Conservation (phyloP, 1,139 yeast species). For the Saccharomycopsis hybrid region DNA sequence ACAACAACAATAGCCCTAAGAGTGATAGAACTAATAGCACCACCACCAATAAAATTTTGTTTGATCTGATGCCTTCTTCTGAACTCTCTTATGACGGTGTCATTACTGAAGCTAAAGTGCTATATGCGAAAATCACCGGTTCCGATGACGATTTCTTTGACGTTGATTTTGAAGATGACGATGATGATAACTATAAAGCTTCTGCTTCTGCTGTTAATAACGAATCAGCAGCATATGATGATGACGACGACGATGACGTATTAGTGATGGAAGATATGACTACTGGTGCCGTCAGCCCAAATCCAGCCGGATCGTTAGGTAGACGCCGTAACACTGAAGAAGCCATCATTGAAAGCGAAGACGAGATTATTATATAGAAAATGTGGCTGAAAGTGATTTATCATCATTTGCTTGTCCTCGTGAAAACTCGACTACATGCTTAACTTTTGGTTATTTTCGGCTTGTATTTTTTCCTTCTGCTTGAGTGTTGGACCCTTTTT, state of each 20-base stretch:
- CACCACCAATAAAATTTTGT: too few relatives aligned
- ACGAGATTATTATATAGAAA: constrained; percentile 17
- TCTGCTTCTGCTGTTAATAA: background rate
- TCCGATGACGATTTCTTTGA: constrained; percentile 93
- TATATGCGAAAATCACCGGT: constrained; percentile 78
- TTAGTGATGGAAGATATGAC: constrained; percentile 17
- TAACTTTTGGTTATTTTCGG: too few relatives aligned
- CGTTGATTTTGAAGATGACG: constrained; percentile 94
- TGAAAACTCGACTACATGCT: too few relatives aligned
- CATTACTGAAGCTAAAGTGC: constrained; percentile 68
- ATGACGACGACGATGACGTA: constrained; percentile 14
- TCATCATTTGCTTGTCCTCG: too few relatives aligned
- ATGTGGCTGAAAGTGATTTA: too few relatives aligned
- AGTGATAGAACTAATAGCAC: too few relatives aligned
- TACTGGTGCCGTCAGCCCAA: constrained; percentile 1
- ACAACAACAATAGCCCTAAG: background rate
- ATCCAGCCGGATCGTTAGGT: background rate
- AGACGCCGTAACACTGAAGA: constrained; percentile 8
- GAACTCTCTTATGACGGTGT: constrained; percentile 91
- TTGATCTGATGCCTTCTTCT: constrained; percentile 66
- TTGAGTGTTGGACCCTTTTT: too few relatives aligned
- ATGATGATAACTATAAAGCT: constrained; percentile 25
- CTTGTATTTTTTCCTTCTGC: too few relatives aligned
- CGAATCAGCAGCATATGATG: constrained; percentile 1
- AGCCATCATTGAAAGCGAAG: constrained; percentile 20